Conservation (phyloP, 2,329 filamentous ascomycete species). For the Penicillium sp. region DNA sequence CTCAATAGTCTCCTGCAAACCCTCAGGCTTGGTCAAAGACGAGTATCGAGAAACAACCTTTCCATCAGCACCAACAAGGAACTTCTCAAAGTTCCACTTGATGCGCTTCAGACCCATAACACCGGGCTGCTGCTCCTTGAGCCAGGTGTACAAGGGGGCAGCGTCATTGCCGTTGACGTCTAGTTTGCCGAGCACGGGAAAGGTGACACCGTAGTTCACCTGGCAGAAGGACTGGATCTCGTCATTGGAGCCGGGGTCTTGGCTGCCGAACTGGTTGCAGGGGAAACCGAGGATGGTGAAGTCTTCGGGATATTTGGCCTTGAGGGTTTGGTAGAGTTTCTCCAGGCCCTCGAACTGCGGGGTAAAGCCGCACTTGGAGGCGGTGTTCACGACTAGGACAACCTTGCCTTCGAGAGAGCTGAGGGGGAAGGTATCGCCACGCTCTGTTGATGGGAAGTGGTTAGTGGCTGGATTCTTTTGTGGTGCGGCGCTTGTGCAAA, state of each 20-base stretch:
- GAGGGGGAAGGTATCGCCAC: conserved; percentile 70
- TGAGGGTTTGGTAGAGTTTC: conserved; percentile 78
- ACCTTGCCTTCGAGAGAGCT: conserved; percentile 82
- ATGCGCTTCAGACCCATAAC: conserved; percentile 83
- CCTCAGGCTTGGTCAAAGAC: conserved; percentile 81
- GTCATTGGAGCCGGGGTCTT: conserved; percentile 82
- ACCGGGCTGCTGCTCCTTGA: conserved; percentile 71
- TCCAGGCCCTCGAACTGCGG: conserved; percentile 91
- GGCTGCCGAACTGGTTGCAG: conserved; percentile 93
- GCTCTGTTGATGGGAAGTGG: conserved; percentile 55
- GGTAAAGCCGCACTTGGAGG: conserved; percentile 98
- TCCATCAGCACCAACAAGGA: conserved; percentile 82
- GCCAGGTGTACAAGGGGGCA: conserved; percentile 75
- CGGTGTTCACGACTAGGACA: conserved; percentile 93
- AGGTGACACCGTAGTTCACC: conserved; percentile 89
- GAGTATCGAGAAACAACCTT: conserved; percentile 84
- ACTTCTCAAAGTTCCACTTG: conserved; percentile 99
- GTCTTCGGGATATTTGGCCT: conserved; percentile 67
- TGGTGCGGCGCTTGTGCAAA: background rate
- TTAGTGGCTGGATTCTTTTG: background rate
- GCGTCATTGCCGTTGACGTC: conserved; percentile 88
- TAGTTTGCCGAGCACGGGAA: conserved; percentile 87
- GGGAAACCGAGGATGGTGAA: conserved; percentile 93
- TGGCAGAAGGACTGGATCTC: conserved; percentile 84
- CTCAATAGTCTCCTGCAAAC: conserved; percentile 71